Evolutionary conservation across 1,139 yeast species (phyloP), one percentile per base, ranked within the genome.

Genomic region (Arxiozyma heterogenica): DNA sequence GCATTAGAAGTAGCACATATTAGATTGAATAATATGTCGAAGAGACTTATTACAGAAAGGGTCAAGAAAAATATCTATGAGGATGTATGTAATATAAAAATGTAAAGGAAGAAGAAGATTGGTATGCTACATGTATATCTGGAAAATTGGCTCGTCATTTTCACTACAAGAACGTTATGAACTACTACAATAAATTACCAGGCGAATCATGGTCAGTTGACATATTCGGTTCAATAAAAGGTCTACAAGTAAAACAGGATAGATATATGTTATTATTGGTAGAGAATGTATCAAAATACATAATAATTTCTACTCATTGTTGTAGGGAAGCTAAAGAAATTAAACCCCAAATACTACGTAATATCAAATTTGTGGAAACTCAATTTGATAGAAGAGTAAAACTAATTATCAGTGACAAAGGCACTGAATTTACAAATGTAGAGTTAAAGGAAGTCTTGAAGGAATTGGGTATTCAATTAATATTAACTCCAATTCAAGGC

Each of bases 181-280:
- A 54, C 20, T 42, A 51, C 21, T 47, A 51, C 30, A 25, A 46
- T 4, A 43, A 52, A 39, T n/a, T 20, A 23, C 49, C 53, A 17
- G 51, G 55, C 17, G 42, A 50, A 17, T 53, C 55, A 6, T 53
- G 55, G 55, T 38, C 49, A 7, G 9, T 50, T 8, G 51, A 53
- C 30, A 42, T 47, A 1, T 39, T 46, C 41, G 55, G 55, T 5
- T 52, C 54, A 21, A 38, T 49, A n/a, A 38, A 39, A 27, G 41
- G 25, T 6, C 15, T 42, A n/a, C 46, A 44, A 8, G 11, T 20
- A 15, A 22, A 27, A 11, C 17, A 25, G 22, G 50, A 47, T 8
- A 50, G 34, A 15, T 53, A 46, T 30, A 22, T 53, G 45, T 34
- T 53, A 30, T 9, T 53, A n/a, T 51, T 53, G 53, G 53, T 53